Evolutionary conservation across 192 early-diverging fungal genomes (phyloP).

Genomic region (Coemansia asiatica): DNA sequence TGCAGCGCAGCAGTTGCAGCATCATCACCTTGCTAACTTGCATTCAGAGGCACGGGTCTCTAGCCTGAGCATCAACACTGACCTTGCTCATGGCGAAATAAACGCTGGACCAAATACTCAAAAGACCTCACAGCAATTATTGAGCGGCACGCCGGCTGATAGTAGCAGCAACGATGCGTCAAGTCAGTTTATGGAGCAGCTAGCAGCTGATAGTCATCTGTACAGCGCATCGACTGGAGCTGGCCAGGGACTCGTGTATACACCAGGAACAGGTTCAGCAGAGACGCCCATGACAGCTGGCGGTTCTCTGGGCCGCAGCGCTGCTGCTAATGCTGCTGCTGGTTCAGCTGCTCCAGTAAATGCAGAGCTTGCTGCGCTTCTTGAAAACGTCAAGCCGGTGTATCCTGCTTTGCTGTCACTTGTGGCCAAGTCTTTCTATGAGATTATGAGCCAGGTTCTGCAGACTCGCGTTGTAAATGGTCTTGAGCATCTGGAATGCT

Average conservation of each 20-base stretch:
- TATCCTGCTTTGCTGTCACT: slow-evolving; percentile 73
- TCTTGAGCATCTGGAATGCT: slow-evolving; percentile 80
- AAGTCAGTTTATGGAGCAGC: neutral
- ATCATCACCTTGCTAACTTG: neutral
- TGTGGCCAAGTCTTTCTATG: slow-evolving; percentile 67
- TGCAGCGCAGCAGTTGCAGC: slow-evolving; percentile 3
- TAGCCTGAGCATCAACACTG: slow-evolving; percentile 13
- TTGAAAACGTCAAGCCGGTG: slow-evolving; percentile 57
- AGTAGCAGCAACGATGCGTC: neutral
- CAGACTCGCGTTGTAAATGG: slow-evolving; percentile 72
- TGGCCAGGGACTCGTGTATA: neutral
- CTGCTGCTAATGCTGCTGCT: neutral
- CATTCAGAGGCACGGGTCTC: neutral
- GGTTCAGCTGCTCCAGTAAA: slow-evolving; percentile 21
- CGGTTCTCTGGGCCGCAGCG: neutral
- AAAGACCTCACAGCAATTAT: neutral
- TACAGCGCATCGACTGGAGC: neutral
- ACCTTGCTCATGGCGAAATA: neutral
- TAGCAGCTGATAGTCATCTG: neutral
- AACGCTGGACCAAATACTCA: neutral
- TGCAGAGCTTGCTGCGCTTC: slow-evolving; percentile 33
- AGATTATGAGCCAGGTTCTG: slow-evolving; percentile 56
- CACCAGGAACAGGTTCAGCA: neutral
- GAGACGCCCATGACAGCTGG: neutral
- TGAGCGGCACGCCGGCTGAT: slow-evolving; percentile 1